phyloP scores from a whole-genome alignment of 768 basidiomycete genomes.

The Panaeolus cyanescens region DNA sequence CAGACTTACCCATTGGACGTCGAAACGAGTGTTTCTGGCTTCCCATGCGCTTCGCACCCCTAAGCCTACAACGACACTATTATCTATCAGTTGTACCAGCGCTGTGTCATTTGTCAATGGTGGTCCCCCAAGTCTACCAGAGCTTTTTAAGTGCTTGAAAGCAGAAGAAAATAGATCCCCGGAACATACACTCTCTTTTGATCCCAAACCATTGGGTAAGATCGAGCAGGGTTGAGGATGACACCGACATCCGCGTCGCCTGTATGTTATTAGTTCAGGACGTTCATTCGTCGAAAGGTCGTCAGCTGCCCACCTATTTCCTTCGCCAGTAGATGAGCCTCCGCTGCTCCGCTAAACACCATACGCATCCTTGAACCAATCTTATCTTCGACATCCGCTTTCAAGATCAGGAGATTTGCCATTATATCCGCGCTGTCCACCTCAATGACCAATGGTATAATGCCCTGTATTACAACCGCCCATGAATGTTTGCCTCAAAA shows the following conservation, averaged over 20 bases:
- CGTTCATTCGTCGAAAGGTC: not conserved
- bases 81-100: slow-evolving; percentile 62
- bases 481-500: slow-evolving; percentile 5
- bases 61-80: slow-evolving; percentile 82
- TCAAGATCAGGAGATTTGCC: slow-evolving; percentile 67
- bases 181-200: slow-evolving; percentile 57
- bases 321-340: slow-evolving; percentile 66
- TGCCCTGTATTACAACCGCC: slow-evolving; percentile 40
- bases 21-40: slow-evolving; percentile 75
- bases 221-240: slow-evolving; percentile 55
- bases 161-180: not conserved
- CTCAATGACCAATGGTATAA: slow-evolving; percentile 67
- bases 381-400: slow-evolving; percentile 62
- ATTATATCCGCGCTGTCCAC: slow-evolving; percentile 75
- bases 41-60: slow-evolving; percentile 70
- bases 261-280: slow-evolving; percentile 17
- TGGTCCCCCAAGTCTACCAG: slow-evolving; percentile 64
- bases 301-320: slow-evolving; percentile 51
- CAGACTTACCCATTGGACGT: slow-evolving; percentile 72
- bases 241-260: slow-evolving; percentile 52
- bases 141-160: slow-evolving; percentile 5
- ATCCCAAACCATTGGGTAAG: slow-evolving; percentile 79
- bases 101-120: slow-evolving; percentile 67
- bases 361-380: slow-evolving; percentile 60
- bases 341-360: slow-evolving; percentile 62